Evolutionary conservation across 106 monocot species (phyloP), one percentile per base, ranked within the genome.

Genomic region (Dioscorea alata): DNA sequence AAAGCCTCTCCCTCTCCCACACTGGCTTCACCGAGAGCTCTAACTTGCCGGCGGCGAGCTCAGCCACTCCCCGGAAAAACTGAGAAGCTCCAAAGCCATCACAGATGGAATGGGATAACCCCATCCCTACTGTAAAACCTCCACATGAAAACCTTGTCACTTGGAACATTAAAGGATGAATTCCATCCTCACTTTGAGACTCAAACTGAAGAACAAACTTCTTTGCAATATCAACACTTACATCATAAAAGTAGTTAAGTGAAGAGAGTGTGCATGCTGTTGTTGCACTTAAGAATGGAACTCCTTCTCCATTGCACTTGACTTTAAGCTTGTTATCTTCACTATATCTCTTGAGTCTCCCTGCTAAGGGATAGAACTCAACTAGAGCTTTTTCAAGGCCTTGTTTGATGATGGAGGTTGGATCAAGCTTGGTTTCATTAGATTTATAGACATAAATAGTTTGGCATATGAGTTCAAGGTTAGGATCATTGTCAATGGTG

Each of bases 401-500:
- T 61, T 61, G 14, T 61, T 61, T 14, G 28, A 61, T 61, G 23
- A 28, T 23, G 6, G 61, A 23, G 14, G 28, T 23, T 14, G 61
- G 61, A 28, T 61, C 61, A 14, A 24, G 22, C 14, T 61, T 23
- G 2, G 19, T 23, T 4, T 61, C 61, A 14, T 61, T 23, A 8
- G 61, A n/a, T 14, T 14, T n/a, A 23, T 61, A 61, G 61, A 61
- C 61, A 23, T 61, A 61, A 24, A 61, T 61, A 10, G 61, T 28
- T 61, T 61, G 61, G 23, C 61, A 61, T 6, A 61, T 20, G 22
- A 61, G 22, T 10, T 61, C 61, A 23, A 61, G 20, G 61, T 61
- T 61, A 23, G 61, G 61, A 28, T 61, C 61, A 28, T 61, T 61
- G 61, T 61, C 61, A 28, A 61, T 61, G 23, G 61, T 61, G 61